Evolutionary conservation across 352 stramenopile genomes (phyloP).

Genomic region (Pythium sukuiense): DNA sequence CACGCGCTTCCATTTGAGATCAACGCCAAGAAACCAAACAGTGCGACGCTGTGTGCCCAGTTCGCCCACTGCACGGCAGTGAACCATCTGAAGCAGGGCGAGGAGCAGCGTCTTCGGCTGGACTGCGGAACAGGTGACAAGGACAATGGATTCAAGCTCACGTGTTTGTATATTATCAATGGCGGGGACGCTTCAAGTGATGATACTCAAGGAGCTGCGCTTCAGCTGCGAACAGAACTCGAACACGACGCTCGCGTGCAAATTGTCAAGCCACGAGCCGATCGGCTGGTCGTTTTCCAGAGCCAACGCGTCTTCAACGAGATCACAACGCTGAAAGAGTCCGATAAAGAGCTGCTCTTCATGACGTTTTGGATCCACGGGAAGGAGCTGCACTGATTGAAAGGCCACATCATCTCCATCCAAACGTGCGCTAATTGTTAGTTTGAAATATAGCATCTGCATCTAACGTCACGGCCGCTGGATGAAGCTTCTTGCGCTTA

Average conservation of each 20-base stretch:
- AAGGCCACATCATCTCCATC: too few relatives aligned
- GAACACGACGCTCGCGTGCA: conserved; percentile 33
- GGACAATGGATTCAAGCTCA: conserved; percentile 80
- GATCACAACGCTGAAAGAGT: conserved; percentile 42
- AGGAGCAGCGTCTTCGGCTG: conserved; percentile 55
- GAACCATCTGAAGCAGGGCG: conserved; percentile 41
- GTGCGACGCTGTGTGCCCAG: conserved; percentile 56
- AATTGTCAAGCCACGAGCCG: conserved; percentile 32
- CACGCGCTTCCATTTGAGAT: conserved; percentile 81
- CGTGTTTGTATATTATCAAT: conserved; percentile 67
- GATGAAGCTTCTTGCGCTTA: conserved; percentile 27
- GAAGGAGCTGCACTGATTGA: conserved; percentile 35
- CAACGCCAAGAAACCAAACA: conserved; percentile 59
- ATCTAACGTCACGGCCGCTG: conserved; percentile 31
- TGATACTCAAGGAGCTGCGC: not conserved
- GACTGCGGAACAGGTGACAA: conserved; percentile 69
- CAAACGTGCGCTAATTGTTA: conserved; percentile 6
- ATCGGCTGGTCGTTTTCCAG: conserved; percentile 69
- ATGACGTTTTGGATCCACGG: conserved; percentile 87
- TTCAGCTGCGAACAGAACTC: conserved; percentile 41
- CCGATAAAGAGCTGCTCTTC: conserved; percentile 47
- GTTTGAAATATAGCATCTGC: conserved; percentile 15
- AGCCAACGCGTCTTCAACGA: conserved; percentile 72
- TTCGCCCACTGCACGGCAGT: conserved; percentile 67
- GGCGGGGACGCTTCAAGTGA: not conserved